phyloP scores from a whole-genome alignment of 1,284 basidiomycete genomes.

The Trichosporon coremiiforme region DNA sequence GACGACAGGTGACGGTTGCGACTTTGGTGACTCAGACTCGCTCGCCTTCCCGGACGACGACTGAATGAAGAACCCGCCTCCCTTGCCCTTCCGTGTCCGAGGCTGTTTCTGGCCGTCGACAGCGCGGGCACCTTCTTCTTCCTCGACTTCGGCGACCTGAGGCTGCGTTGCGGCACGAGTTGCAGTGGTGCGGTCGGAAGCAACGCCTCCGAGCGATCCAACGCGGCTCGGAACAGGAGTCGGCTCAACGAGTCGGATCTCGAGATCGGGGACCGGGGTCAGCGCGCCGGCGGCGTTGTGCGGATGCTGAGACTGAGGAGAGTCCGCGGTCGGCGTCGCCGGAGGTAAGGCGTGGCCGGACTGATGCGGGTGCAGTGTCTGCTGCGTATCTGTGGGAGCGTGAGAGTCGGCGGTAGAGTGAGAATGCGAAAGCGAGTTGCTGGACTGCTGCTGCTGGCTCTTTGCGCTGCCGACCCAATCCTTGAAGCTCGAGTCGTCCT shows the following conservation, averaged over 20 bases:
- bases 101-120: conserved; percentile 9
- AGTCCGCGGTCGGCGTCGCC: not conserved
- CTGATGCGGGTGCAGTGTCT: not conserved
- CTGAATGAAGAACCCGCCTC: conserved; percentile 32
- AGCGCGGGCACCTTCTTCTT: conserved; percentile 26
- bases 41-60: conserved; percentile 30
- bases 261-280: conserved; percentile 46
- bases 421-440: not conserved
- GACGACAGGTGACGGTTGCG: conserved; percentile 31
- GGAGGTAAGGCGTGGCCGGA: not conserved
- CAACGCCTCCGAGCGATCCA: conserved; percentile 43
- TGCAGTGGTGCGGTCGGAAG: conserved; percentile 16
- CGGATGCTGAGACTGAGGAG: conserved; percentile 1
- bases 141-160: conserved; percentile 27
- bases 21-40: conserved; percentile 40
- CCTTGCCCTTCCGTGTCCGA: conserved; percentile 7
- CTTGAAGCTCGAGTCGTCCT: conserved; percentile 46
- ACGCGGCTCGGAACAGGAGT: conserved; percentile 52
- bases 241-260: conserved; percentile 54
- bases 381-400: not conserved
- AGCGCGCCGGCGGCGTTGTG: conserved; percentile 23
- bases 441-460: conserved; percentile 22
- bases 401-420: conserved; percentile 5
- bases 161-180: conserved; percentile 20
- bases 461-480: conserved; percentile 54